A percentile compares a stretch with the other conserved stretches of the same genome.
Conservation (phyloP, 2,329 filamentous ascomycete species). For the Cercospora zeina region DNA sequence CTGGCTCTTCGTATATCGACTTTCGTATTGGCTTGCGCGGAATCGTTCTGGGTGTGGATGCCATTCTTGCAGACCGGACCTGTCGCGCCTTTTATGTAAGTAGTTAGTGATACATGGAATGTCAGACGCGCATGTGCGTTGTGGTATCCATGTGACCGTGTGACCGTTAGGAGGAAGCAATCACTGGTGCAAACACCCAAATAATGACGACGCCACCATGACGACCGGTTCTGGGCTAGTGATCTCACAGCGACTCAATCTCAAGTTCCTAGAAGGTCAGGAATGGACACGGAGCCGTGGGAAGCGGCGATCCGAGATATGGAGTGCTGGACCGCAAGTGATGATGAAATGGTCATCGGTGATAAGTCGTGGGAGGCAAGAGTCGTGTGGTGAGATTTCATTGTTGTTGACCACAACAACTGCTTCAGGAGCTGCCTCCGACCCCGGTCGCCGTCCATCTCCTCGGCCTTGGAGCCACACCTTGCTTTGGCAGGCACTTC, state of each 20-base stretch:
- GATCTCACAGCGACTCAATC: not conserved
- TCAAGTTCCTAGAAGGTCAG: not conserved
- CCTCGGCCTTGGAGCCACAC: not conserved
- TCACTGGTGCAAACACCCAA: constrained; percentile 5
- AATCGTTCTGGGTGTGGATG: constrained; percentile 27
- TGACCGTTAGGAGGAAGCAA: not conserved
- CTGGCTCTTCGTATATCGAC: constrained; percentile 11
- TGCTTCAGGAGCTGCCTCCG: constrained; percentile 5
- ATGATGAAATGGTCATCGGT: not conserved
- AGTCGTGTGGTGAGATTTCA: not conserved
- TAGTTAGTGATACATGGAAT: not conserved
- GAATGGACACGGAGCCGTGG: not conserved
- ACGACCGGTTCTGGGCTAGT: constrained; percentile 12
- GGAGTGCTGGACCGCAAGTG: not conserved
- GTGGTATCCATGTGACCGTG: not conserved
- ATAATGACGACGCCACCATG: constrained; percentile 13
- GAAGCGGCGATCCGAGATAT: not conserved
- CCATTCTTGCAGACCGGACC: constrained; percentile 16
- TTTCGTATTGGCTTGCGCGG: constrained; percentile 24
- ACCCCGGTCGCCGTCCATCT: not conserved
- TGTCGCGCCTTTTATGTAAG: not conserved
- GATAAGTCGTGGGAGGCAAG: not conserved
- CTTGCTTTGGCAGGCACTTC: not conserved
- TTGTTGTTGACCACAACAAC: not conserved
- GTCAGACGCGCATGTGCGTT: not conserved